Evolutionary conservation across 495 filamentous ascomycete species (phyloP).

Genomic region (Penicillium egyptiacum): DNA sequence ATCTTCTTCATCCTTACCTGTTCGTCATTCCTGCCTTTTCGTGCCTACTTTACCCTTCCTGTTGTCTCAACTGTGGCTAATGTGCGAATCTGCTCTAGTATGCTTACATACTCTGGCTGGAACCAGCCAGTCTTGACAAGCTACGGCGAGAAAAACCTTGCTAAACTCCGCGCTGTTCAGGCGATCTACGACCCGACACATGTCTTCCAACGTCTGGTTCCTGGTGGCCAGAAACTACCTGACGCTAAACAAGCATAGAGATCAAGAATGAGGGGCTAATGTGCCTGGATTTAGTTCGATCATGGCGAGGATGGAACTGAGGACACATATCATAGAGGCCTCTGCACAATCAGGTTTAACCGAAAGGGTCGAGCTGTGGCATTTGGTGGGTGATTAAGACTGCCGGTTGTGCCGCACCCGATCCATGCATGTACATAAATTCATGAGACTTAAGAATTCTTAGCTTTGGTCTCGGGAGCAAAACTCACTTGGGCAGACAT

Average conservation of each 20-base stretch:
- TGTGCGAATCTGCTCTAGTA: conserved; percentile 1
- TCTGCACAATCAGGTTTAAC: conserved; percentile 3
- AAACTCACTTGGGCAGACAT: too few relatives aligned
- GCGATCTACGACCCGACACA: conserved; percentile 4
- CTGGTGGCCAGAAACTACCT: conserved; percentile 4
- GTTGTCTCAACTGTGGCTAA: conserved; percentile 3
- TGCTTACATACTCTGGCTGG: conserved; percentile 2
- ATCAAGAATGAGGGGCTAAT: conserved; percentile 3
- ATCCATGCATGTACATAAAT: background rate
- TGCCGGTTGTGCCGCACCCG: conserved; percentile 2
- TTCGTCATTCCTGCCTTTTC: conserved; percentile 3
- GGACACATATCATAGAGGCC: conserved; percentile 1
- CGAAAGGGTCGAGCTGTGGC: conserved; percentile 3
- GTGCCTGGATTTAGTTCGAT: conserved; percentile 1
- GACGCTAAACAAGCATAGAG: conserved; percentile 1
- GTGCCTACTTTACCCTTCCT: conserved; percentile 3
- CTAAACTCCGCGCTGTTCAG: conserved; percentile 3
- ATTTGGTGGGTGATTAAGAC: background rate
- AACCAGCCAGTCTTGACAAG: conserved; percentile 2
- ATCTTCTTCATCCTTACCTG: conserved; percentile 4
- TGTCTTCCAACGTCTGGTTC: conserved; percentile 2
- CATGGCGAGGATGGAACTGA: conserved; percentile 4
- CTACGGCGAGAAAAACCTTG: conserved; percentile 4
- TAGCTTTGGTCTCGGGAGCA: too few relatives aligned
- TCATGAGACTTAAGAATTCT: too few relatives aligned